Conservation (phyloP, 2,329 filamentous ascomycete species). For the Pseudocercospora pini-densiflorae region DNA sequence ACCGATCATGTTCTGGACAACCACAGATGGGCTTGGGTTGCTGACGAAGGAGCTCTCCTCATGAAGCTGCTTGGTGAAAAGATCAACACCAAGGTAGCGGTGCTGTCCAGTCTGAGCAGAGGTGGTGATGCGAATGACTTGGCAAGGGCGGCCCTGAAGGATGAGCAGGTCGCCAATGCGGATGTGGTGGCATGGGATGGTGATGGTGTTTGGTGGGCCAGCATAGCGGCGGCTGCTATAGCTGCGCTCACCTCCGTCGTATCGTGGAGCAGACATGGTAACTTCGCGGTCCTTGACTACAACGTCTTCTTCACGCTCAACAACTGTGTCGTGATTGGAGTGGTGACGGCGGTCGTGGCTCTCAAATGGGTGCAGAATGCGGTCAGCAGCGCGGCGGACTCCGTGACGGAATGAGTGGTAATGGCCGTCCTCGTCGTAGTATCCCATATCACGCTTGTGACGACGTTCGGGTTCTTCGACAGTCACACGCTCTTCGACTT, state of each 20-base stretch:
- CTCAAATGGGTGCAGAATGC: conserved; percentile 66
- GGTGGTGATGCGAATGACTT: conserved; percentile 99
- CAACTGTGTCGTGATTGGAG: conserved; percentile 46
- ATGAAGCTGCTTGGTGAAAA: conserved; percentile 99
- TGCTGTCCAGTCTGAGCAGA: conserved; percentile 98
- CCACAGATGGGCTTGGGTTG: conserved; percentile 93
- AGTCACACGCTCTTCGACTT: conserved; percentile 55
- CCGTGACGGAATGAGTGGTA: conserved; percentile 77
- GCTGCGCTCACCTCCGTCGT: conserved; percentile 22
- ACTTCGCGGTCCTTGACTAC: conserved; percentile 55
- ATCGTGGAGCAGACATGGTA: conserved; percentile 45
- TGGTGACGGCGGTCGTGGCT: conserved; percentile 56
- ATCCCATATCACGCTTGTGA: conserved; percentile 70
- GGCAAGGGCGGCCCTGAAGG: conserved; percentile 98
- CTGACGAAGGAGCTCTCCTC: conserved; percentile 98
- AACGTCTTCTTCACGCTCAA: conserved; percentile 50
- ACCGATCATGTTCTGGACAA: conserved; percentile 99
- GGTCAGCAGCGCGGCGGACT: conserved; percentile 68
- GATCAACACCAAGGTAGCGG: conserved; percentile 98
- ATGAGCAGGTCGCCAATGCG: conserved; percentile 98
- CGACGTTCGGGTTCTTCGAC: conserved; percentile 52
- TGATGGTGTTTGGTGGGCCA: conserved; percentile 76
- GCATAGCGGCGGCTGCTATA: conserved; percentile 30
- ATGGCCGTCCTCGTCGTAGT: conserved; percentile 78
- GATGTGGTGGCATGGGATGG: conserved; percentile 99